A percentile compares a stretch with the other conserved stretches of the same genome.
phyloP scores from a whole-genome alignment of 1,284 basidiomycete species.

The Uromyces viciae-fabae region DNA sequence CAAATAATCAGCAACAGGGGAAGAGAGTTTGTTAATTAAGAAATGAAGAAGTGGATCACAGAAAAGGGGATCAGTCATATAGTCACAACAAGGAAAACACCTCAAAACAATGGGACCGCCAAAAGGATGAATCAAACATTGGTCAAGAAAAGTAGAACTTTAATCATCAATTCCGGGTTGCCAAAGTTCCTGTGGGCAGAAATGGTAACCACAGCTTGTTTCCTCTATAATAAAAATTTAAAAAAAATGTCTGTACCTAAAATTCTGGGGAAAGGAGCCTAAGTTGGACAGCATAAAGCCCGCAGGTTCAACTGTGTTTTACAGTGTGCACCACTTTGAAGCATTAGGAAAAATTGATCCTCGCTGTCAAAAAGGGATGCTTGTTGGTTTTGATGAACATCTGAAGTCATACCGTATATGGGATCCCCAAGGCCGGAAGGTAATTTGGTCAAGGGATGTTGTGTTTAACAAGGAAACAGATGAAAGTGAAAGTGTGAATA shows the following conservation, averaged over 20 bases:
- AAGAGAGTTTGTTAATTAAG: constrained; percentile 9
- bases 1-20: constrained; percentile 13
- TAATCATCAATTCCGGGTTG: no score
- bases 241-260: no score
- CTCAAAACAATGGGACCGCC: not conserved
- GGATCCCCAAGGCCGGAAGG: constrained; percentile 6
- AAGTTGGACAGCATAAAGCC: not conserved
- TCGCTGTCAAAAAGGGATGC: constrained; percentile 1
- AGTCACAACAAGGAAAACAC: not conserved
- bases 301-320: not conserved
- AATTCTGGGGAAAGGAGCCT: not conserved
- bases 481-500: no score
- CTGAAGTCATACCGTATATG: constrained; percentile 13
- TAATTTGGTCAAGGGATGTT: constrained; percentile 29
- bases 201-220: no score
- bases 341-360: not conserved
- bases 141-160: no score
- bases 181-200: no score
- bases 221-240: no score
- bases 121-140: not conserved
- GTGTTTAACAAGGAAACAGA: not conserved
- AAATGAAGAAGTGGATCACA: not conserved
- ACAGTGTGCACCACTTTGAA: not conserved
- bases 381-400: constrained; percentile 10
- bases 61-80: not conserved